Base-by-base conservation (phyloP, 441 rosid species). In the Pelargonium cotyledonis region DNA sequence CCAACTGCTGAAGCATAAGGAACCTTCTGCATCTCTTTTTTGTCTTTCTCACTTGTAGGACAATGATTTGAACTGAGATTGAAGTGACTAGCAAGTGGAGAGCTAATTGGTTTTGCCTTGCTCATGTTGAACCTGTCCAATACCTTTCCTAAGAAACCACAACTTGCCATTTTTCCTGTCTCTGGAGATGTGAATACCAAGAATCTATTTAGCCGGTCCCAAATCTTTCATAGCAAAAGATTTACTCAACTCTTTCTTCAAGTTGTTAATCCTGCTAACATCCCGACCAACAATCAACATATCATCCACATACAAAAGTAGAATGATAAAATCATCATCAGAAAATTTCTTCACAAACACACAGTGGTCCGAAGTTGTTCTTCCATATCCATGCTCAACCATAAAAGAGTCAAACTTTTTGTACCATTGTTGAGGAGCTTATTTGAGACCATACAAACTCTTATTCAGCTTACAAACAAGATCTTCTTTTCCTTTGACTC, bases 11-110 rank as follows among this genome's bases (percentile, higher is more conserved):
- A 62, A 8, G 44, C 15, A 62, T 44, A 70, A n/a, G n/a, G 9
- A 6, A 60, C 46, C 6, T 4, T 35, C 6, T 35, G 6, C 40
- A 35, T 14, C 14, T 15, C 31, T 70, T 29, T 10, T 8, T 9
- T 38, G 2, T 57, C 71, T 38, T 65, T 53, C 55, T 71, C 23
- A 55, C 61, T 55, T 55, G 61, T n/a, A 14, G 61, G 26, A 40
- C 29, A 65, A 3, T 40, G 4, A 2, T 40, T 6, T 0, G 18
- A 10, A 12, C 44, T 51, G 2, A 26, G 10, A 14, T 51, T 26
- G 35, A 49, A 49, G 7, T 67, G 63, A 8, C 8, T 26, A 5
- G 63, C 14, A 67, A 49, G 44, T 46, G 70, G 53, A 23, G 46
- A 2, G 1, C 40, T 31, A 8, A 49, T n/a, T 2, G 40, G 19